Conservation (phyloP, 176 grass and related monocot genomes). For the Oryza officinalis region DNA sequence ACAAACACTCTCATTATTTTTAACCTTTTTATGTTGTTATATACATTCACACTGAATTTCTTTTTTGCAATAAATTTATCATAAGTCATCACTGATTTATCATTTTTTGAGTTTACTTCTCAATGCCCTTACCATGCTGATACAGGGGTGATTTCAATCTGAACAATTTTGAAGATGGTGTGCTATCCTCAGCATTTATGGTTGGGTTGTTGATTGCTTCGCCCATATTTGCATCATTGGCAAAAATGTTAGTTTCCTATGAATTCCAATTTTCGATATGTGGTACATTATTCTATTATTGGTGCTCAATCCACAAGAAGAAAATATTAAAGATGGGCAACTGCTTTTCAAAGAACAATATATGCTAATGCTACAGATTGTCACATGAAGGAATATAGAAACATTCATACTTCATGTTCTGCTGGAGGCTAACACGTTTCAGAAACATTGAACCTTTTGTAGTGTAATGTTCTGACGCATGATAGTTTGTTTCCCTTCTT, state of each 20-base stretch:
- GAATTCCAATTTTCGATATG: background rate
- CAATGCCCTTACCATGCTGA: slow-evolving; percentile 11
- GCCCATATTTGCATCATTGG: slow-evolving; percentile 84
- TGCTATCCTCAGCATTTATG: slow-evolving; percentile 98
- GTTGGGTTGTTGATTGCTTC: slow-evolving; percentile 91
- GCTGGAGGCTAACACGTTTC: slow-evolving; percentile 2
- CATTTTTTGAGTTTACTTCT: background rate
- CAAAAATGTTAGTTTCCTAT: slow-evolving; percentile 63
- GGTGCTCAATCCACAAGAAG: background rate
- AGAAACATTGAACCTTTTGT: background rate
- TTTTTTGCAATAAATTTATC: slow-evolving; percentile 1
- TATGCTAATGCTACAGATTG: background rate
- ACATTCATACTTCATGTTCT: background rate
- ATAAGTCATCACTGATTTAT: background rate
- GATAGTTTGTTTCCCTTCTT: slow-evolving; percentile 18
- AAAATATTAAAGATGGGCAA: background rate
- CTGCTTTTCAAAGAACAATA: slow-evolving; percentile 11
- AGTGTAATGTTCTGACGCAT: slow-evolving; percentile 8
- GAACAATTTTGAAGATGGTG: slow-evolving; percentile 92
- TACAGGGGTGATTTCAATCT: slow-evolving; percentile 88
- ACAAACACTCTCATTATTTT: background rate
- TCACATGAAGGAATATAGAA: background rate
- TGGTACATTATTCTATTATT: background rate
- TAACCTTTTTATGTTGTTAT: background rate
- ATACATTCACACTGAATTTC: background rate